A percentile compares a stretch with the other conserved stretches of the same genome.
phyloP scores from a whole-genome alignment of 2,329 filamentous ascomycete genomes.

The Aspergillus vadensis region DNA sequence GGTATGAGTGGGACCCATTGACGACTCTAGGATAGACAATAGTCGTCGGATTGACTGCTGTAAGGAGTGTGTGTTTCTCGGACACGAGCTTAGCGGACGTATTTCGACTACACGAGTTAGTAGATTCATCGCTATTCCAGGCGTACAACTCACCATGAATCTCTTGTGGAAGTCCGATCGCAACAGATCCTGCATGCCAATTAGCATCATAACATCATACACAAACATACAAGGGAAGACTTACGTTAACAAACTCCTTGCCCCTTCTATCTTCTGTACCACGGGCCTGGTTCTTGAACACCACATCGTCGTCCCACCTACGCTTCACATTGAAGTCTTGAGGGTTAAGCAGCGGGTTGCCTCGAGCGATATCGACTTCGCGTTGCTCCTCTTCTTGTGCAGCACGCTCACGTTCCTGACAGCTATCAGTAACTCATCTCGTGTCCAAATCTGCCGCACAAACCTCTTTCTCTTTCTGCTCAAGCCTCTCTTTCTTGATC shows the following conservation, averaged over 20 bases:
- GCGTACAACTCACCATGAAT: conserved; percentile 69
- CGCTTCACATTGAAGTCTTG: conserved; percentile 86
- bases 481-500: conserved; percentile 83
- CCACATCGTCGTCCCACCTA: conserved; percentile 96
- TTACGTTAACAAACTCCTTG: conserved; percentile 95
- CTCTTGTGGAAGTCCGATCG: conserved; percentile 96
- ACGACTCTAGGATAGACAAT: neutral
- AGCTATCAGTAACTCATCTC: conserved; percentile 17
- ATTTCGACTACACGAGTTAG: conserved; percentile 45
- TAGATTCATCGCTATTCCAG: neutral
- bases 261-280: conserved; percentile 90
- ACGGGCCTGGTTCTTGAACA: conserved; percentile 97
- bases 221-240: conserved; percentile 30
- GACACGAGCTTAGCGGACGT: conserved; percentile 44
- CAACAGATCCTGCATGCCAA: conserved; percentile 67
- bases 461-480: conserved; percentile 75
- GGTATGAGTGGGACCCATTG: neutral
- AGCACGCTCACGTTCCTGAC: conserved; percentile 74
- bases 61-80: neutral
- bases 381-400: conserved; percentile 79
- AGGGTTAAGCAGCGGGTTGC: conserved; percentile 85
- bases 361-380: conserved; percentile 84
- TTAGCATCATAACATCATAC: conserved; percentile 14
- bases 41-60: neutral
- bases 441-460: conserved; percentile 8